These are phyloP conservation scores for Penicillium samsonianum DNA, from an alignment of 495 filamentous ascomycete species.

Conservation along the genomic window DNA sequence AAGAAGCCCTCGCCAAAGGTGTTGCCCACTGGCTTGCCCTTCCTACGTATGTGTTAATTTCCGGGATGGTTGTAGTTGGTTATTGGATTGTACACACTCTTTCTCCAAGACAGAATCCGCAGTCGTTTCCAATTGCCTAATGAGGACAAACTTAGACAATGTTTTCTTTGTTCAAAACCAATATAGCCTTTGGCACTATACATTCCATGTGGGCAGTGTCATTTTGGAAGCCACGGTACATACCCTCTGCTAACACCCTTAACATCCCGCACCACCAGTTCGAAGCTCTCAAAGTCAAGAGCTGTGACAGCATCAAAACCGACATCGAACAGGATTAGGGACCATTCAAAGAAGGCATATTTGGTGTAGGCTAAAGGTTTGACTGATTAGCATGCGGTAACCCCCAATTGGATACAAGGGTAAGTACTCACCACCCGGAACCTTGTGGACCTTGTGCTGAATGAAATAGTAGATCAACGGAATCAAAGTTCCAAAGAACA, in stretches of 20 bases:
- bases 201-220: slow-evolving; percentile 53
- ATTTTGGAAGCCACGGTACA: slow-evolving; percentile 96
- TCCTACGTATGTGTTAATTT: slow-evolving; percentile 59
- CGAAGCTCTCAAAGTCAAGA: slow-evolving; percentile 89
- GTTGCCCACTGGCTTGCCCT: slow-evolving; percentile 69
- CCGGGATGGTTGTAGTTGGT: slow-evolving; percentile 9
- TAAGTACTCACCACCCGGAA: slow-evolving; percentile 79
- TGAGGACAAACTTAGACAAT: slow-evolving; percentile 50
- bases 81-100: slow-evolving; percentile 62
- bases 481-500: slow-evolving; percentile 89
- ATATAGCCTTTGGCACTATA: slow-evolving; percentile 47
- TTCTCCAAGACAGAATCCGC: slow-evolving; percentile 83
- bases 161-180: slow-evolving; percentile 33
- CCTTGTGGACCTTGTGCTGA: slow-evolving; percentile 95
- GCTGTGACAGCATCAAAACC: slow-evolving; percentile 95
- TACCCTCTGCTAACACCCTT: slow-evolving; percentile 98
- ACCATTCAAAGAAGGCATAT: slow-evolving; percentile 98
- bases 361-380: slow-evolving; percentile 80
- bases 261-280: slow-evolving; percentile 84
- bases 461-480: slow-evolving; percentile 97
- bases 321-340: slow-evolving; percentile 91
- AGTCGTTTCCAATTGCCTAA: slow-evolving; percentile 59
- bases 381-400: slow-evolving; percentile 8
- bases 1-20: slow-evolving; percentile 73
- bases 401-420: background rate